Conservation (phyloP, 192 early-diverging fungal species). For the Mycoemilia scoparia region DNA sequence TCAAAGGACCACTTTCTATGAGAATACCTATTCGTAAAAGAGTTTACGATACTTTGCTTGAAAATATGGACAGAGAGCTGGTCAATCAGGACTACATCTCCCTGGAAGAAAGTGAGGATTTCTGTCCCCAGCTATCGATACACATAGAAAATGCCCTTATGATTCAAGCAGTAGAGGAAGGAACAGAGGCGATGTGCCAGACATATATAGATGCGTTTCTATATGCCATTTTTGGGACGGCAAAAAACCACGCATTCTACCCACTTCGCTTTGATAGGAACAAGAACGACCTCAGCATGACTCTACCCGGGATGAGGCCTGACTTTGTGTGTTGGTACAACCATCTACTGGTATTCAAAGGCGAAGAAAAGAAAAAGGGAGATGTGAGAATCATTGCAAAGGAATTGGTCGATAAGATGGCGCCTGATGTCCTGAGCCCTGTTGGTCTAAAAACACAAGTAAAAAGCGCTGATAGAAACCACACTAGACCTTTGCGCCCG, state of each 20-base stretch:
- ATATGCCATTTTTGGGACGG: slow-evolving; percentile 13
- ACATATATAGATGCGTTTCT: slow-evolving; percentile 17
- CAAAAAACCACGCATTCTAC: slow-evolving; percentile 8
- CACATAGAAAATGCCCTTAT: slow-evolving; percentile 12
- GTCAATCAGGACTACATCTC: too few species aligned
- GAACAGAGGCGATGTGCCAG: slow-evolving; percentile 24
- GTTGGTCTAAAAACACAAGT: slow-evolving; percentile 8
- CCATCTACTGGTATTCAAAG: slow-evolving; percentile 23
- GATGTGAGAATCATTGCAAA: slow-evolving; percentile 11
- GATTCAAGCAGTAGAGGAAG: slow-evolving; percentile 4
- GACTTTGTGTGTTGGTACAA: slow-evolving; percentile 17
- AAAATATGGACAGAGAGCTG: too few species aligned
- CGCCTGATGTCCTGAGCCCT: slow-evolving; percentile 9
- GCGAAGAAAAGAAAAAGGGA: slow-evolving; percentile 22
- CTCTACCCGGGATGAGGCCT: slow-evolving; percentile 7
- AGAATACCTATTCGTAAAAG: too few species aligned
- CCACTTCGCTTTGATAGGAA: slow-evolving; percentile 16
- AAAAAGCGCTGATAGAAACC: too few species aligned
- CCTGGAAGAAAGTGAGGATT: too few species aligned
- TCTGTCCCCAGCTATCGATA: slow-evolving; percentile 15
- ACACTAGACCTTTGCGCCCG: too few species aligned
- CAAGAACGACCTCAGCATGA: slow-evolving; percentile 14
- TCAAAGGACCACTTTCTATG: too few species aligned
- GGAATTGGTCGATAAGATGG: slow-evolving; percentile 16
- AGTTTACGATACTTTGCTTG: too few species aligned